Evolutionary conservation across 1,284 basidiomycete genomes (phyloP), one percentile per base, ranked within the genome.

Genomic region (Apiotrichum laibachii): DNA sequence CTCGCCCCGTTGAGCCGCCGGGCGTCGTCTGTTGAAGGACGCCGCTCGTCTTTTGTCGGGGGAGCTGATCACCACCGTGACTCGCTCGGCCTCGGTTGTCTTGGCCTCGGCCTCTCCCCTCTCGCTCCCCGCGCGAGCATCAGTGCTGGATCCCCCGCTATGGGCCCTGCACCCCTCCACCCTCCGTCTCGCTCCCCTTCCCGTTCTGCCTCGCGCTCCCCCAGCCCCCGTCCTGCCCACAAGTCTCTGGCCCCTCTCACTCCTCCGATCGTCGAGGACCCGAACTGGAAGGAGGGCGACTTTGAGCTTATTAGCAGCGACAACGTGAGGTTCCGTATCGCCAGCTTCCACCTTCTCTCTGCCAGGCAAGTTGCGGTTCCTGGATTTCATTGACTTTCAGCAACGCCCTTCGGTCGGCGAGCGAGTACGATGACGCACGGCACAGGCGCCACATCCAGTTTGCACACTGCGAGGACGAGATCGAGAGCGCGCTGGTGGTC

Each of bases 401-500:
- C 21, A n/a, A 42, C 6, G 59, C 53, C 5, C 49, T 61, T 33
- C 59, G 59, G 8, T 40, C 40, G 18, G 55, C 55, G 5, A 34
- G 22, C 6, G 52, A 40, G 8, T 46, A 34, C 39, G 59, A 44
- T 35, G 53, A 39, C 22, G 49, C 50, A 9, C 43, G 49, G 18
- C 50, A 44, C 35, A 34, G 22, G 7, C 39, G 47, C 26, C 34
- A 46, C 8, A 37, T 61, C 31, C 51, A 53, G 45, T 57, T 61
- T 26, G 18, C 26, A 7, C 55, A 56, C 48, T 35, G 44, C 18
- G 55, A 61, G 37, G 43, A 50, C 21, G 59, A 61, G 43, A 26
- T 61, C 34, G 60, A 61, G 43, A 45, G 42, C 6, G 60, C 55
- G 13, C 48, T 46, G 33, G 53, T 57, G 21, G 37, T 61, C 56